Percentiles rank a stretch among this genome's conserved stretches.
Evolutionary conservation across 352 stramenopile genomes (phyloP).

Genomic region (Phytopythium cucurbitacearum): DNA sequence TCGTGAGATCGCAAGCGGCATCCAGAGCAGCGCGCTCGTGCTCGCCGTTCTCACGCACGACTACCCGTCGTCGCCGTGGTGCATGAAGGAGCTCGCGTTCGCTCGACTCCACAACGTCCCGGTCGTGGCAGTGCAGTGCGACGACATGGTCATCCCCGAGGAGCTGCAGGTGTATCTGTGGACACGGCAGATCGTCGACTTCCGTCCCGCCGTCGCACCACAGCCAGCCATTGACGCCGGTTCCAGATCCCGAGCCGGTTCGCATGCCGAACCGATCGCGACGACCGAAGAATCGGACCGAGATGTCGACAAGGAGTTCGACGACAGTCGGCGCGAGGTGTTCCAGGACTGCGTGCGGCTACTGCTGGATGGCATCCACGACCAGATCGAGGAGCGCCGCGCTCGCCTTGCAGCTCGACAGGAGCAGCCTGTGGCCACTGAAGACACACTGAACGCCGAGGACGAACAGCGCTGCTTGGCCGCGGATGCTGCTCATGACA

Average conservation of each 20-base stretch:
- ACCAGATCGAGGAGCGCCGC: conserved; percentile 80
- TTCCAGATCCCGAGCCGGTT: not conserved
- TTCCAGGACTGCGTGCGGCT: conserved; percentile 64
- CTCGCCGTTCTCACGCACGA: conserved; percentile 71
- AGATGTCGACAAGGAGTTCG: not conserved
- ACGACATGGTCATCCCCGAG: conserved; percentile 75
- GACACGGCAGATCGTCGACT: conserved; percentile 83
- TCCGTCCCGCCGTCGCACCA: conserved; percentile 42
- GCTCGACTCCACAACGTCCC: conserved; percentile 82
- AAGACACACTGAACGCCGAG: not conserved
- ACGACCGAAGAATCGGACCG: conserved; percentile 6
- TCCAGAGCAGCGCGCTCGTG: conserved; percentile 69
- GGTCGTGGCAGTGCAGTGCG: conserved; percentile 81
- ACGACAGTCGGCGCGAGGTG: conserved; percentile 37
- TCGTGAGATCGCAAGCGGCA: conserved; percentile 76
- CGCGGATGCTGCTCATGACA: too few relatives aligned
- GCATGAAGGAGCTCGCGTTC: conserved; percentile 86
- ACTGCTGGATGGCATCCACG: conserved; percentile 75
- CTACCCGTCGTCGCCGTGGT: conserved; percentile 77
- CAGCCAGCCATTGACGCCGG: conserved; percentile 7
- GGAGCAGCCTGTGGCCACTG: conserved; percentile 2
- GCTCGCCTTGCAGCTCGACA: conserved; percentile 38
- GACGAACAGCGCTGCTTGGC: not conserved
- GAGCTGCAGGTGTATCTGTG: conserved; percentile 86
- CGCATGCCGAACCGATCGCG: not conserved